Percentiles rank a stretch among this genome's conserved stretches.
These are phyloP conservation scores for Russula dissimulans DNA, from an alignment of 768 basidiomycete species.

Conservation along the genomic window DNA sequence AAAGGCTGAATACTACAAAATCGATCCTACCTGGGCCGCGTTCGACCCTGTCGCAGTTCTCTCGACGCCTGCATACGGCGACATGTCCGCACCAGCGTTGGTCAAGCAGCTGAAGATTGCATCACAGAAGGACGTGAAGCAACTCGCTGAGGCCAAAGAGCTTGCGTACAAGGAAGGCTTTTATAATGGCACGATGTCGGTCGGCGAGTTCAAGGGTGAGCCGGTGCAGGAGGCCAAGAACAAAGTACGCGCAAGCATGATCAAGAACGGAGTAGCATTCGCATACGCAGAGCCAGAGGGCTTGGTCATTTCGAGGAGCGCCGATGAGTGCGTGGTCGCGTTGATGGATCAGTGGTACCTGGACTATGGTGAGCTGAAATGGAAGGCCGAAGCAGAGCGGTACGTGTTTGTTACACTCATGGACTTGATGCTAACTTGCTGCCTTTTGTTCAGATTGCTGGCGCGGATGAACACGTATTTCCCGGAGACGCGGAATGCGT, in stretches of 20 bases:
- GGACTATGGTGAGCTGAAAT: conserved; percentile 88
- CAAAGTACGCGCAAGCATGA: conserved; percentile 79
- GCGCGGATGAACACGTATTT: conserved; percentile 85
- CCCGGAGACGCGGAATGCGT: conserved; percentile 84
- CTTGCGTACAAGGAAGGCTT: conserved; percentile 98
- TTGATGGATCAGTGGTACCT: conserved; percentile 99
- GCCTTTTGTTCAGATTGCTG: conserved; percentile 45
- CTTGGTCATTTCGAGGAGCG: conserved; percentile 77
- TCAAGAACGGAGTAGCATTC: conserved; percentile 67
- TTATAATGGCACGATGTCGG: conserved; percentile 85
- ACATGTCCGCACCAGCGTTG: conserved; percentile 76
- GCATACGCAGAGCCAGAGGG: conserved; percentile 95
- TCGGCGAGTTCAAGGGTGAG: conserved; percentile 86
- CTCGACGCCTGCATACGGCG: conserved; percentile 84
- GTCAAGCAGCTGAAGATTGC: conserved; percentile 89
- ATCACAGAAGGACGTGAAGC: conserved; percentile 89
- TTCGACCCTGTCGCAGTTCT: conserved; percentile 84
- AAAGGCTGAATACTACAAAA: conserved; percentile 94
- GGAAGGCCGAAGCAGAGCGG: conserved; percentile 83
- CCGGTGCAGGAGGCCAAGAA: conserved; percentile 86
- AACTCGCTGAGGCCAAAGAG: conserved; percentile 93
- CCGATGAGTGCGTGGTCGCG: conserved; percentile 97
- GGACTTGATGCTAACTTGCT: neutral
- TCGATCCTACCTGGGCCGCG: conserved; percentile 79
- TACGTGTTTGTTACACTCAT: conserved; percentile 30